Percentiles rank a stretch among this genome's conserved stretches.
Evolutionary conservation across 257 asterid species (phyloP).

Genomic region (Buddleja alternifolia): DNA sequence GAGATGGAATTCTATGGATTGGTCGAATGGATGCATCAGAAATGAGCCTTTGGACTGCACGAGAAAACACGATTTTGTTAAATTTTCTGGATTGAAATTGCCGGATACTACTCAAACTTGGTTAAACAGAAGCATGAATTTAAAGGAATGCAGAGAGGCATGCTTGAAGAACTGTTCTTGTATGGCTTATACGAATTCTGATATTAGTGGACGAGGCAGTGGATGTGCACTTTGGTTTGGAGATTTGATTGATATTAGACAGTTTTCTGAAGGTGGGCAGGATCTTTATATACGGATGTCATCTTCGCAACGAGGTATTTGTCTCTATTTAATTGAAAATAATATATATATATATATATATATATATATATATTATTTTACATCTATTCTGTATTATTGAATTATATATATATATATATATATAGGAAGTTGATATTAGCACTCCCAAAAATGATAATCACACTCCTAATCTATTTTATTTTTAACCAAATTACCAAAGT

Average conservation of each 20-base stretch:
- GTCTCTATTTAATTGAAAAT: background rate
- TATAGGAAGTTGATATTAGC: too few relatives aligned
- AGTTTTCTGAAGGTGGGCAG: conserved; percentile 38
- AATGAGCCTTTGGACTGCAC: conserved; percentile 40
- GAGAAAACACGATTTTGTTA: conserved; percentile 38
- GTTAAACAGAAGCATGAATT: conserved; percentile 39
- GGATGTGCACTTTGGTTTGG: conserved; percentile 49
- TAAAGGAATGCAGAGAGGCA: conserved; percentile 40
- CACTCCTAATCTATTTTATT: too few relatives aligned
- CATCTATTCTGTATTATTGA: too few relatives aligned
- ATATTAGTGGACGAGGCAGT: conserved; percentile 41
- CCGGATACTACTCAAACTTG: conserved; percentile 40
- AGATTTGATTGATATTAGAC: conserved; percentile 40
- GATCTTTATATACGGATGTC: conserved; percentile 43
- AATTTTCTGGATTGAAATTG: conserved; percentile 40
- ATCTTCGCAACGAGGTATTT: conserved; percentile 35
- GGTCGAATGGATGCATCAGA: conserved; percentile 48
- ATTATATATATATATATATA: too few relatives aligned
- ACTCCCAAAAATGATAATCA: too few relatives aligned
- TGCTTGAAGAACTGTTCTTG: conserved; percentile 55
- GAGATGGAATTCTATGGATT: conserved; percentile 48
- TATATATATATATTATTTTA: too few relatives aligned
- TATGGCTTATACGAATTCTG: conserved; percentile 47
- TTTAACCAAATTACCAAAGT: too few relatives aligned
- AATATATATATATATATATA: too few relatives aligned